A percentile compares a stretch with the other conserved stretches of the same genome.
These are phyloP conservation scores for Hemerocallis citrina DNA, from an alignment of 106 monocot genomes.

Conservation along the genomic window DNA sequence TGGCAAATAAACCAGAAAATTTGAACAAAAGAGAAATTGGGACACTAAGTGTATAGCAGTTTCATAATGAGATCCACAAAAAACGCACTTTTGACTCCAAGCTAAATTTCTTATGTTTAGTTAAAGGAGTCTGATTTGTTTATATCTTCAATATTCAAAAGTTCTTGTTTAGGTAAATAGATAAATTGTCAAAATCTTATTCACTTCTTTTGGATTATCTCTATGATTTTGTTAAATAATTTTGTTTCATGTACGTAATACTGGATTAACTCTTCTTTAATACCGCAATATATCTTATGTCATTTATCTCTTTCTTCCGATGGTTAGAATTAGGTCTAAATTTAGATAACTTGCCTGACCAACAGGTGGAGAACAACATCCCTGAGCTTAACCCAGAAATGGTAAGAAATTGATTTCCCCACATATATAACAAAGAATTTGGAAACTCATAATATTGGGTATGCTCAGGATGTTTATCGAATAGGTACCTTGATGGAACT, in stretches of 20 bases:
- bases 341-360: conserved; percentile 5
- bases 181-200: no score
- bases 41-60: no score
- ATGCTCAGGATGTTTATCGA: conserved; percentile 90
- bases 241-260: neutral
- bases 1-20: no score
- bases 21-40: no score
- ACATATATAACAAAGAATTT: neutral
- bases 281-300: neutral
- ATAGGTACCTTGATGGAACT: conserved; percentile 97
- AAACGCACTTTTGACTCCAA: no score
- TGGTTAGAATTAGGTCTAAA: neutral
- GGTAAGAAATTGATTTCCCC: conserved; percentile 39
- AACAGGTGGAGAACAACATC: conserved; percentile 91
- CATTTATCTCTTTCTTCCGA: neutral
- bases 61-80: no score
- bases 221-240: no score
- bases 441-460: conserved; percentile 18
- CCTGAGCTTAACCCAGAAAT: conserved; percentile 96
- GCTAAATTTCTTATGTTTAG: no score
- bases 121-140: no score
- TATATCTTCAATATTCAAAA: no score
- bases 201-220: no score
- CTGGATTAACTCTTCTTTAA: neutral
- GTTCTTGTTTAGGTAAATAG: no score